Percentiles rank a stretch among this genome's conserved stretches.
These are phyloP conservation scores for Pseudonitzschia multiseries DNA, from an alignment of 108 stramenopile genomes.

Conservation along the genomic window DNA sequence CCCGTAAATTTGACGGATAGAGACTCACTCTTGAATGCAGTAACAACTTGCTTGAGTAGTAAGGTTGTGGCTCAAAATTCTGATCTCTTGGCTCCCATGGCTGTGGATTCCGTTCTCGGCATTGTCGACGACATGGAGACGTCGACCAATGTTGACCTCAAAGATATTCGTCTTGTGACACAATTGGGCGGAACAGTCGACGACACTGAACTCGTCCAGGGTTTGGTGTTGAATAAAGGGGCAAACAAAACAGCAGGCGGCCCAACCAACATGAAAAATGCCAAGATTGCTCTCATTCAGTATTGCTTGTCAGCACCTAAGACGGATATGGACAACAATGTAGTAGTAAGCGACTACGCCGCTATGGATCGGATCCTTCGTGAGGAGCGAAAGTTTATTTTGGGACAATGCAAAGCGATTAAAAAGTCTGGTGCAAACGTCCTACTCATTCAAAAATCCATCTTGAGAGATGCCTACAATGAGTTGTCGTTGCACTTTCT, in stretches of 20 bases:
- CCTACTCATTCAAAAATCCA: conserved; percentile 96
- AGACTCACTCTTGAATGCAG: conserved; percentile 85
- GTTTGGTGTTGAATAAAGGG: conserved; percentile 95
- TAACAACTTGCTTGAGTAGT: conserved; percentile 92
- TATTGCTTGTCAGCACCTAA: conserved; percentile 99
- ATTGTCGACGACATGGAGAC: conserved; percentile 69
- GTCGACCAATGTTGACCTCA: conserved; percentile 92
- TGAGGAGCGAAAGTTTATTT: conserved; percentile 96
- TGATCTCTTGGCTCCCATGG: conserved; percentile 96
- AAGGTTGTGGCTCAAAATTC: conserved; percentile 97
- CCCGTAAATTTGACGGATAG: conserved; percentile 89
- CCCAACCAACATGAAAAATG: conserved; percentile 87
- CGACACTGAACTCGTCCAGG: conserved; percentile 96
- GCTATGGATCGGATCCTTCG: conserved; percentile 99
- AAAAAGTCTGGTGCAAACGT: conserved; percentile 98
- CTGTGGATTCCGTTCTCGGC: conserved; percentile 96
- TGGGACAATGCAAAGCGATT: conserved; percentile 95
- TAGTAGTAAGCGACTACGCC: conserved; percentile 97
- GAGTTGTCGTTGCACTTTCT: conserved; percentile 97
- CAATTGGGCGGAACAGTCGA: conserved; percentile 99
- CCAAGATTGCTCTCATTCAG: conserved; percentile 96
- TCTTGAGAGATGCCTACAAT: conserved; percentile 99
- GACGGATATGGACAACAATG: conserved; percentile 99
- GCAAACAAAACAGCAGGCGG: conserved; percentile 92
- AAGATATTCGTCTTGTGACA: conserved; percentile 95